Evolutionary conservation across 345 rosid genomes (phyloP), one percentile per base, ranked within the genome.

Genomic region (Carallia brachiata): DNA sequence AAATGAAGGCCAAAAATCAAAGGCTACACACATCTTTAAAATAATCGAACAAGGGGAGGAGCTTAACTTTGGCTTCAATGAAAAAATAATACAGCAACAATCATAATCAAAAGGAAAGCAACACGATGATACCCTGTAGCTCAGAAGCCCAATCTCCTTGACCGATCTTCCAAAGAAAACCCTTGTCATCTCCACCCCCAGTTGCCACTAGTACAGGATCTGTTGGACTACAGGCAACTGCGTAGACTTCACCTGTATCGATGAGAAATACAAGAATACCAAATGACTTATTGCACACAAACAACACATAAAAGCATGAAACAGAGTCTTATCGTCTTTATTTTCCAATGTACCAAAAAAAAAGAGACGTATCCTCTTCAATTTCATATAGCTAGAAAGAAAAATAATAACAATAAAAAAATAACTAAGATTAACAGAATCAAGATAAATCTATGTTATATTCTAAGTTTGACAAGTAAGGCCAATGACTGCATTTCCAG

Each of bases 181-280:
- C 89, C 78, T 61, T 85, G 61, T 95, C 96, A 77, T 95, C 99
- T 67, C 90, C 87, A 67, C 96, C 97, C 19, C 99, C 97, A 61
- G 97, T 92, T 67, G 97, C 99, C 75, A 92, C 99, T 66, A 87
- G 80, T 15, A 77, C 77, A 34, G 97, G 82, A 73, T 92, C 96
- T 40, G 87, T 81, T 59, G 97, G 93, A 52, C 91, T 89, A 79
- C 97, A 90, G 23, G 90, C 87, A 72, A 89, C 84, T 0, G 90
- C 62, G 77, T 88, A 95, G 53, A 92, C 75, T 81, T 92, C 97
- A 79, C 86, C 98, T 91, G 75, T 36, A 28, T 23, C 23, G 4
- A 36, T 65, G 79, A 69, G n/a, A 57, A 55, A 68, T 62, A 28
- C 39, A 62, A 63, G 1, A 28, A 48, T 23, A 31, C 67, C 65